phyloP scores from a whole-genome alignment of 2,329 filamentous ascomycete species.

The Daldinia sp. region DNA sequence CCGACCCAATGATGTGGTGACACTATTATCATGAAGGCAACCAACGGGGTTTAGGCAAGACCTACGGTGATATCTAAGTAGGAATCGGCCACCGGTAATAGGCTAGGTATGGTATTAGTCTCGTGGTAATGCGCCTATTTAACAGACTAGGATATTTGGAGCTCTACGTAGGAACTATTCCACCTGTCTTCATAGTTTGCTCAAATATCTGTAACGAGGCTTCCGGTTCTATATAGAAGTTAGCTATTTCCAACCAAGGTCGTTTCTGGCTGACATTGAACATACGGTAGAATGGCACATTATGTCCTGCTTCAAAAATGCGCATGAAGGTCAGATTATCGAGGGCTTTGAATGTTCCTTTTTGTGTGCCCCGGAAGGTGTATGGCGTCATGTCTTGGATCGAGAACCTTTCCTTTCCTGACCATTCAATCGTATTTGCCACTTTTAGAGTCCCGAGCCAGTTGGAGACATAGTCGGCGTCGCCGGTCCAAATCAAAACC shows the following conservation, averaged over 20 bases:
- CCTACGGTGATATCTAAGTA: too few species aligned
- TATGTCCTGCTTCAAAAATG: neutral
- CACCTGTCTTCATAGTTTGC: conserved; percentile 20
- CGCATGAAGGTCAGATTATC: neutral
- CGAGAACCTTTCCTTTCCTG: conserved; percentile 52
- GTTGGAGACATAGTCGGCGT: conserved; percentile 67
- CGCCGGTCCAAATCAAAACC: conserved; percentile 63
- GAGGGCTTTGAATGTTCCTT: neutral
- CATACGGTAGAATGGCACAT: neutral
- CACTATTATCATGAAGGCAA: neutral
- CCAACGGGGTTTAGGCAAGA: neutral
- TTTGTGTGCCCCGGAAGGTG: conserved; percentile 53
- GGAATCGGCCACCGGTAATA: too few species aligned
- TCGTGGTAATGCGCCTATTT: neutral
- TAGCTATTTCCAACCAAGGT: neutral
- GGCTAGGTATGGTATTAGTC: neutral
- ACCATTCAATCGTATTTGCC: conserved; percentile 56
- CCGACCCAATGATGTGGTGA: neutral
- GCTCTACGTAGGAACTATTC: conserved; percentile 13
- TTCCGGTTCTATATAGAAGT: conserved; percentile 26
- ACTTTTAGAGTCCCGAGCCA: conserved; percentile 61
- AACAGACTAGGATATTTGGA: neutral
- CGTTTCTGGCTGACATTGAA: neutral
- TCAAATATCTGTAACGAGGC: conserved; percentile 28
- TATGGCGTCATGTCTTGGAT: conserved; percentile 51